These are phyloP conservation scores for Lactarius akahatsu DNA, from an alignment of 768 basidiomycete genomes.

Conservation along the genomic window DNA sequence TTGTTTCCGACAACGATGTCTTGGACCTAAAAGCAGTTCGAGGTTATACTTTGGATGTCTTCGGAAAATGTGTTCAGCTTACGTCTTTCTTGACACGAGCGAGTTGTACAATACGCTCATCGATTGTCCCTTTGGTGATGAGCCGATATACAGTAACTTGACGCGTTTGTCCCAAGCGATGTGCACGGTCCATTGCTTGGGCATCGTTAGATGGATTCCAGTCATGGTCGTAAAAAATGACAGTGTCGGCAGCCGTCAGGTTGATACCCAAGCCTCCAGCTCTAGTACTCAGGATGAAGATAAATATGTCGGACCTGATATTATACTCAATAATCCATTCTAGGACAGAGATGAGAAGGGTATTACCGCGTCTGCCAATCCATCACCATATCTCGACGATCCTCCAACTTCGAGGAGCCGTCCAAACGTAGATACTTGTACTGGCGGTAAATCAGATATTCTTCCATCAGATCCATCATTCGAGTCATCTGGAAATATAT, in stretches of 20 bases:
- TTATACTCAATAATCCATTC: constrained; percentile 11
- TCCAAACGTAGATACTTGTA: constrained; percentile 93
- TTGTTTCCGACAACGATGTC: constrained; percentile 99
- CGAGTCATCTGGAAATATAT: constrained; percentile 99
- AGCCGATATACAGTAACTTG: constrained; percentile 97
- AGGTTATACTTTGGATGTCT: constrained; percentile 21
- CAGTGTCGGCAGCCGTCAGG: constrained; percentile 92
- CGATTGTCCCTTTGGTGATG: constrained; percentile 91
- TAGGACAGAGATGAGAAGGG: constrained; percentile 30
- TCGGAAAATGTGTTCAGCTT: constrained; percentile 32
- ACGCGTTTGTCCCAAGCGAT: constrained; percentile 93
- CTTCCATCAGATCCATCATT: constrained; percentile 99
- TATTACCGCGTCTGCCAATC: constrained; percentile 94
- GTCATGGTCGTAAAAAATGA: constrained; percentile 92
- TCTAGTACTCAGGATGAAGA: constrained; percentile 88
- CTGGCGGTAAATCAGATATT: constrained; percentile 95
- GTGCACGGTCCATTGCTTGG: constrained; percentile 97
- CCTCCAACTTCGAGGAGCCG: constrained; percentile 92
- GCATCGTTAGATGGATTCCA: constrained; percentile 99
- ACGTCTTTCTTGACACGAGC: constrained; percentile 98
- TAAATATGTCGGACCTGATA: constrained; percentile 78
- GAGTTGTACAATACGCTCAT: constrained; percentile 95
- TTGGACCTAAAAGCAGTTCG: constrained; percentile 68
- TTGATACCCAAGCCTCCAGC: constrained; percentile 98
- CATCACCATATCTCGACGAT: constrained; percentile 97